Evolutionary conservation across 73 alveolate genomes (phyloP).

Genomic region (Uronychia setigera): DNA sequence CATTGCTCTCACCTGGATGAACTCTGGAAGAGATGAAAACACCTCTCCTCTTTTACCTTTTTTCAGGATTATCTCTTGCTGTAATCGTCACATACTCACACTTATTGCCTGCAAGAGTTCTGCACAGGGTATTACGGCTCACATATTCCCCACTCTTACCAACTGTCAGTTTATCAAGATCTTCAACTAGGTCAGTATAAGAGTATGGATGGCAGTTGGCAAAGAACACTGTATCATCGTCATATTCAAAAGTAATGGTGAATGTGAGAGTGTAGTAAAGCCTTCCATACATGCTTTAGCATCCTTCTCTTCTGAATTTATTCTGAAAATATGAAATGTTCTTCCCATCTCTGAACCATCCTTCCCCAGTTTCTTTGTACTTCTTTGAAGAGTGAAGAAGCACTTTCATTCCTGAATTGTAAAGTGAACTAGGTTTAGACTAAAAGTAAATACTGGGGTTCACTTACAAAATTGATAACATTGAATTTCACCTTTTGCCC

Average conservation of each 20-base stretch:
- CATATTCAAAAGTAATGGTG: constrained; percentile 59
- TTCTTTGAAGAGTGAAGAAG: constrained; percentile 75
- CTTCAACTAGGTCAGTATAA: constrained; percentile 74
- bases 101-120: constrained; percentile 77
- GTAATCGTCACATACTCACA: constrained; percentile 76
- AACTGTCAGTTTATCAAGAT: constrained; percentile 36
- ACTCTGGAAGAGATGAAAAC: constrained; percentile 95
- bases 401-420: constrained; percentile 94
- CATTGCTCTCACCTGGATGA: constrained; percentile 98
- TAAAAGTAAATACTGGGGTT: neutral
- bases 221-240: constrained; percentile 73
- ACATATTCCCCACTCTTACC: neutral
- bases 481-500: constrained; percentile 87
- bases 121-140: constrained; percentile 67
- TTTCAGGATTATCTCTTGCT: constrained; percentile 66
- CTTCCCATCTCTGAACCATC: constrained; percentile 69
- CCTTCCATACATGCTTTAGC: constrained; percentile 11
- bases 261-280: constrained; percentile 70
- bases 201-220: constrained; percentile 85
- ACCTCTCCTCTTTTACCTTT: constrained; percentile 60
- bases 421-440: constrained; percentile 96
- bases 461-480: constrained; percentile 86
- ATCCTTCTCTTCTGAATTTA: constrained; percentile 44
- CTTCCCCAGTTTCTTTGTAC: constrained; percentile 56
- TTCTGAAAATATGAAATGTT: constrained; percentile 47